These are phyloP conservation scores for Rhododendron henanense DNA, from an alignment of 148 eudicot species.

Conservation along the genomic window DNA sequence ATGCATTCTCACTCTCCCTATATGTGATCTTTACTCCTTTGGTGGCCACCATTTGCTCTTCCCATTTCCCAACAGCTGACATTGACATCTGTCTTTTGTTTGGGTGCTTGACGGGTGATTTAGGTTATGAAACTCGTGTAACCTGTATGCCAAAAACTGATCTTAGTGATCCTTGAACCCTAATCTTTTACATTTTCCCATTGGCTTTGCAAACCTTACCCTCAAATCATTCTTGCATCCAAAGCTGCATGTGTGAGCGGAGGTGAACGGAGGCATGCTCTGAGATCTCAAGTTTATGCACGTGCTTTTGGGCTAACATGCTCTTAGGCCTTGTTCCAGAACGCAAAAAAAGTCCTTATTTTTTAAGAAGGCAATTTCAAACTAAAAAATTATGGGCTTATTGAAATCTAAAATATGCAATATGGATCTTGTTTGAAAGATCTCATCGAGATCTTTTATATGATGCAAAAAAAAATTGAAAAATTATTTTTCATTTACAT, in stretches of 20 bases:
- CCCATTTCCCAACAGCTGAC: neutral
- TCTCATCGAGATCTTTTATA: too few relatives aligned
- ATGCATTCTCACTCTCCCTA: neutral
- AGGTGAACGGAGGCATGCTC: neutral
- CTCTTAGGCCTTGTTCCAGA: neutral
- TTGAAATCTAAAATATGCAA: too few relatives aligned
- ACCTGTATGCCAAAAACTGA: neutral
- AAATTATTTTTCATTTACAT: too few relatives aligned
- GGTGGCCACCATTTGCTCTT: neutral
- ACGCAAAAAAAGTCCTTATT: too few relatives aligned
- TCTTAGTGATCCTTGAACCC: neutral
- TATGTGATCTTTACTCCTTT: neutral
- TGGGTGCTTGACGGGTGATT: neutral
- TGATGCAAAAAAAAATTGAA: too few relatives aligned
- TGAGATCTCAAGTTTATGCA: neutral
- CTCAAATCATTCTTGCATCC: neutral
- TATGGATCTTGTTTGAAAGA: too few relatives aligned
- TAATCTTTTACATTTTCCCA: neutral
- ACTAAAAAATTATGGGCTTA: too few relatives aligned
- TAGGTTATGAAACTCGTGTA: neutral
- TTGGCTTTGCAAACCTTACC: neutral
- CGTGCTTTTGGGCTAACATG: neutral
- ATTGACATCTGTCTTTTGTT: neutral
- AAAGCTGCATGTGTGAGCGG: neutral
- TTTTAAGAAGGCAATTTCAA: too few relatives aligned